A percentile compares a stretch with the other conserved stretches of the same genome.
phyloP scores from a whole-genome alignment of 2,329 filamentous ascomycete genomes.

The Penicillium italicum region DNA sequence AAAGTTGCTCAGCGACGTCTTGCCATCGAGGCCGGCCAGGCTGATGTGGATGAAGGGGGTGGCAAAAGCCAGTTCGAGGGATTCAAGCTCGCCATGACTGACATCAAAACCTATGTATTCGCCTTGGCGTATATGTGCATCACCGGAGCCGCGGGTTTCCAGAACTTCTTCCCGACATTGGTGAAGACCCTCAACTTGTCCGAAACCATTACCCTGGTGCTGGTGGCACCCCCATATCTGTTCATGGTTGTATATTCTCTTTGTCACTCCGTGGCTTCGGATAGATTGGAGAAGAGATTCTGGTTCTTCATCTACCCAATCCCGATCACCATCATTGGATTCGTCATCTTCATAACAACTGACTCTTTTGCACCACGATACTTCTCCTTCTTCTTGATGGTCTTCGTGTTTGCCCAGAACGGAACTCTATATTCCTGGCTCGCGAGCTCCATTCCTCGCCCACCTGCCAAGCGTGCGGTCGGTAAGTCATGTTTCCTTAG shows the following conservation, averaged over 20 bases:
- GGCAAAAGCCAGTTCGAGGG: conserved; percentile 48
- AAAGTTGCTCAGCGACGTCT: conserved; percentile 48
- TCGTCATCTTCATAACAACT: conserved; percentile 54
- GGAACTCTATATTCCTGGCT: conserved; percentile 41
- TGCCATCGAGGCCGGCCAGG: conserved; percentile 49
- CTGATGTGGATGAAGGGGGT: conserved; percentile 48
- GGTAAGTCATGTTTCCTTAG: background rate
- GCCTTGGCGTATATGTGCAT: conserved; percentile 48
- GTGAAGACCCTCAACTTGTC: conserved; percentile 46
- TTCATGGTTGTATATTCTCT: conserved; percentile 52
- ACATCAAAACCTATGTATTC: conserved; percentile 49
- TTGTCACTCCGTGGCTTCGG: conserved; percentile 45
- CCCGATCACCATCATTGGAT: conserved; percentile 50
- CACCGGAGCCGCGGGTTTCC: conserved; percentile 48
- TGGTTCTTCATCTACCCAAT: conserved; percentile 55
- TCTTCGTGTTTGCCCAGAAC: conserved; percentile 51
- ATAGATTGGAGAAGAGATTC: conserved; percentile 47
- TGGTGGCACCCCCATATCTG: conserved; percentile 53
- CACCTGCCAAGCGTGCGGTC: conserved; percentile 54
- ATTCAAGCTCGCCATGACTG: conserved; percentile 51
- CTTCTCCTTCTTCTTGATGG: conserved; percentile 55
- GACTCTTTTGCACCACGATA: conserved; percentile 52
- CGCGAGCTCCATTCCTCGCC: conserved; percentile 49
- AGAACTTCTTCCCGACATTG: conserved; percentile 56
- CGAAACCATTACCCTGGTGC: conserved; percentile 48